Conservation (phyloP, 2,329 filamentous ascomycete genomes). For the Calonectria pauciramosa region DNA sequence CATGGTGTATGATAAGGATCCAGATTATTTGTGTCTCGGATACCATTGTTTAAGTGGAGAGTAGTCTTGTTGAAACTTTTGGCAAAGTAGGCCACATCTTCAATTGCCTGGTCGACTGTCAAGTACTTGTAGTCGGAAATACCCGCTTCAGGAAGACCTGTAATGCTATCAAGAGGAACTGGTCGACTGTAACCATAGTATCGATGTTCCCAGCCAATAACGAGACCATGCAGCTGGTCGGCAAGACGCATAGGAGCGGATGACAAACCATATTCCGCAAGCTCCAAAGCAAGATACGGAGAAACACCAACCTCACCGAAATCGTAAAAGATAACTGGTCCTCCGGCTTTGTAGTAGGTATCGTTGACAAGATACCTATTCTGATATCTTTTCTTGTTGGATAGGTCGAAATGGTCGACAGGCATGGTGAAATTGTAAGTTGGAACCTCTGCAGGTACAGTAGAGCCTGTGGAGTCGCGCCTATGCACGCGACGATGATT, state of each 20-base stretch:
- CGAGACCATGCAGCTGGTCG: conserved; percentile 35
- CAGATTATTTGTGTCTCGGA: conserved; percentile 44
- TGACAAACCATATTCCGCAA: conserved; percentile 16
- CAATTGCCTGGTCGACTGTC: conserved; percentile 45
- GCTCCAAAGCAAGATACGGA: conserved; percentile 8
- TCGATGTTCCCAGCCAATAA: conserved; percentile 42
- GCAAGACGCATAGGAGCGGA: conserved; percentile 37
- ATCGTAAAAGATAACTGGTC: conserved; percentile 42
- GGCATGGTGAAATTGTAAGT: conserved; percentile 28
- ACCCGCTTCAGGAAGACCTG: conserved; percentile 27
- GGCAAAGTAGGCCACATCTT: conserved; percentile 47
- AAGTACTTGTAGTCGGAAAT: conserved; percentile 35
- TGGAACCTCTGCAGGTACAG: conserved; percentile 1
- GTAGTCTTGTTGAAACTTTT: conserved; percentile 48
- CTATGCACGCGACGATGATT: too few relatives aligned
- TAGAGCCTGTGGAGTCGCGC: too few relatives aligned
- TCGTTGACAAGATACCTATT: conserved; percentile 42
- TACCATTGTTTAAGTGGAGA: conserved; percentile 56
- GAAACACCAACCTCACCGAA: conserved; percentile 32
- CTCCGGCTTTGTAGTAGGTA: conserved; percentile 39
- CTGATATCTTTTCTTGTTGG: conserved; percentile 32
- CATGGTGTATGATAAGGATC: conserved; percentile 61
- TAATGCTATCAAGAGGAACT: conserved; percentile 30
- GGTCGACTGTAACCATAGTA: conserved; percentile 43
- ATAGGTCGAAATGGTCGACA: conserved; percentile 38